A percentile compares a stretch with the other conserved stretches of the same genome.
Evolutionary conservation across 805 yeast species (phyloP).

Genomic region (Kodamaea kakaduensis): DNA sequence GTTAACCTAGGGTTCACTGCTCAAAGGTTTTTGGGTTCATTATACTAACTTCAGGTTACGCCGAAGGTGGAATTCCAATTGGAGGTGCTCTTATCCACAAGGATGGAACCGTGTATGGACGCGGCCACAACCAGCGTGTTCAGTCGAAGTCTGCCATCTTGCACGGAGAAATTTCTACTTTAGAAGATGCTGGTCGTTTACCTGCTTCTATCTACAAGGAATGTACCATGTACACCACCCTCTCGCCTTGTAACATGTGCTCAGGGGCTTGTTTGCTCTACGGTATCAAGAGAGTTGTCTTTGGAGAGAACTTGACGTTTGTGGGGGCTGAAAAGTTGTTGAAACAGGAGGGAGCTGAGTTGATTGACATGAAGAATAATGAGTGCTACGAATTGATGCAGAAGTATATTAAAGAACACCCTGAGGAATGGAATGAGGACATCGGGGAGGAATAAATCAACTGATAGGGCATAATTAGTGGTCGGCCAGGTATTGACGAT

Average conservation of each 20-base stretch:
- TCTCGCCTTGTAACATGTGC: conserved; percentile 95
- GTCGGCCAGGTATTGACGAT: too few relatives aligned
- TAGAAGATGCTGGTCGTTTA: conserved; percentile 88
- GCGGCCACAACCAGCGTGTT: conserved; percentile 87
- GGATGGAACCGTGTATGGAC: conserved; percentile 78
- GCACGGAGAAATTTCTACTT: conserved; percentile 88
- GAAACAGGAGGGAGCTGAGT: conserved; percentile 62
- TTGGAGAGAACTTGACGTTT: conserved; percentile 85
- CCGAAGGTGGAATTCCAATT: conserved; percentile 90
- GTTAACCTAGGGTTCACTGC: too few relatives aligned
- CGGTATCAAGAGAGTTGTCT: conserved; percentile 80
- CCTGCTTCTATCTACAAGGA: conserved; percentile 73
- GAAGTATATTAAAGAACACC: conserved; percentile 71
- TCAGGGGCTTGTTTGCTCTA: conserved; percentile 89
- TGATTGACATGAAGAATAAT: conserved; percentile 54
- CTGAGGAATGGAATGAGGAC: conserved; percentile 79
- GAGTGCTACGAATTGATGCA: conserved; percentile 71
- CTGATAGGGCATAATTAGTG: too few relatives aligned
- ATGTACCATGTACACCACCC: conserved; percentile 87
- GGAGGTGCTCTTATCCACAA: conserved; percentile 70
- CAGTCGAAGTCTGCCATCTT: conserved; percentile 80
- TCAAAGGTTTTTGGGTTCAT: background rate
- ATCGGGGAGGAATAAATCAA: conserved; percentile 48
- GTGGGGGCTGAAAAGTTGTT: conserved; percentile 80
- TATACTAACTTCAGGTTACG: conserved; percentile 43